These are phyloP conservation scores for Camellia lanceoleosa DNA, from an alignment of 148 eudicot genomes.

Conservation along the genomic window DNA sequence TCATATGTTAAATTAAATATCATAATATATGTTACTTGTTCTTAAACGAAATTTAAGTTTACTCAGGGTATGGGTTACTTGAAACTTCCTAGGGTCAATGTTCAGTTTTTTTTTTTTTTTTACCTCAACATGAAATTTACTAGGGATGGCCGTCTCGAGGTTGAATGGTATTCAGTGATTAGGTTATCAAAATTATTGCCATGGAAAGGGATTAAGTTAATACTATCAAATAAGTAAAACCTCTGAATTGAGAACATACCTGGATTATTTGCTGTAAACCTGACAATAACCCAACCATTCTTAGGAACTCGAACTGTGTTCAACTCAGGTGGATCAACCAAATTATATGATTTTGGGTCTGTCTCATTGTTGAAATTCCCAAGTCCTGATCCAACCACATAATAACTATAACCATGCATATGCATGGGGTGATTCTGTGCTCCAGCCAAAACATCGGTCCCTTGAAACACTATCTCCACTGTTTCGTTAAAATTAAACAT, in stretches of 20 bases:
- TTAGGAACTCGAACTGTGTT: slow-evolving; percentile 4
- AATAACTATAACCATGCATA: slow-evolving; percentile 1
- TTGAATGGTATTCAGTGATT: no score
- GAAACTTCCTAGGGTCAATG: no score
- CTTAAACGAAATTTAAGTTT: no score
- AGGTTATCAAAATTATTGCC: no score
- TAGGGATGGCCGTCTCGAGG: no score
- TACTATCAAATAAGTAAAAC: background rate
- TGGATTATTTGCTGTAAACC: background rate
- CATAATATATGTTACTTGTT: no score
- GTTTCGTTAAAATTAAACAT: background rate
- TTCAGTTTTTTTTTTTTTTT: no score
- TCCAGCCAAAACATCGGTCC: background rate
- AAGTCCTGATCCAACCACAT: slow-evolving; percentile 5
- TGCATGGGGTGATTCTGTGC: slow-evolving; percentile 11
- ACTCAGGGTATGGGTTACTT: no score
- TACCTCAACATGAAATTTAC: no score
- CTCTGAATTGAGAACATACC: background rate
- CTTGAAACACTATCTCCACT: slow-evolving; percentile 8
- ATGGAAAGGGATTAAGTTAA: no score
- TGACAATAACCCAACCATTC: background rate
- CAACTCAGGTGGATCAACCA: slow-evolving; percentile 9
- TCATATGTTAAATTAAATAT: no score
- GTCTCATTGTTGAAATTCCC: background rate
- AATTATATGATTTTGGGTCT: background rate